A percentile compares a stretch with the other conserved stretches of the same genome.
phyloP scores from a whole-genome alignment of 345 rosid genomes.

The Aethionema arabicum region DNA sequence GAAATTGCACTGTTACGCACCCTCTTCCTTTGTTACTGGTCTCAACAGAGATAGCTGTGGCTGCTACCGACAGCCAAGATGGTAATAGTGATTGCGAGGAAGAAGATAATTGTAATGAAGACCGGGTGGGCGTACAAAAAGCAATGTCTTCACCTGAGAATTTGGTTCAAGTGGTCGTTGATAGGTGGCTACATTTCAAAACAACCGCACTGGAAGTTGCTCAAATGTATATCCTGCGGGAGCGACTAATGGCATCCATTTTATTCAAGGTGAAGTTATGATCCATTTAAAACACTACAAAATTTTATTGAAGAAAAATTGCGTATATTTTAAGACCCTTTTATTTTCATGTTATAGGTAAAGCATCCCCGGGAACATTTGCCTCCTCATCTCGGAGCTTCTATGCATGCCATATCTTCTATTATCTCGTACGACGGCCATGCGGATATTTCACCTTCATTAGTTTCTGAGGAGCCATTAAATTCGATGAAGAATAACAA shows the following conservation, averaged over 20 bases:
- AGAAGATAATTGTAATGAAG: slow-evolving; percentile 49
- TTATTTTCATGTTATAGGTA: slow-evolving; percentile 48
- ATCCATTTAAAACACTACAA: background rate
- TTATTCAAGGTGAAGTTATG: slow-evolving; percentile 58
- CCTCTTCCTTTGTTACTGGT: slow-evolving; percentile 72
- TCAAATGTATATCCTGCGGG: slow-evolving; percentile 86
- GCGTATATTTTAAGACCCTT: background rate
- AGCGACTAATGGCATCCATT: slow-evolving; percentile 66
- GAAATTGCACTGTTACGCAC: slow-evolving; percentile 68
- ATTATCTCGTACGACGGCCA: slow-evolving; percentile 65
- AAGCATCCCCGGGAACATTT: slow-evolving; percentile 52
- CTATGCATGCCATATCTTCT: slow-evolving; percentile 51
- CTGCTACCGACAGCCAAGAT: slow-evolving; percentile 46
- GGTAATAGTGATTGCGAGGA: slow-evolving; percentile 40
- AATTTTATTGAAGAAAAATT: background rate
- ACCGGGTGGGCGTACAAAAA: slow-evolving; percentile 40
- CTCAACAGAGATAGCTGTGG: slow-evolving; percentile 79
- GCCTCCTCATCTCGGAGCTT: slow-evolving; percentile 70
- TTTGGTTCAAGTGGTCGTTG: slow-evolving; percentile 60
- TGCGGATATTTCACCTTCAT: slow-evolving; percentile 44
- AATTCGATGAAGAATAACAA: slow-evolving; percentile 44
- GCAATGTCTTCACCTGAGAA: slow-evolving; percentile 78
- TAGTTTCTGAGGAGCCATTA: slow-evolving; percentile 43
- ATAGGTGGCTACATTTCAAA: slow-evolving; percentile 75
- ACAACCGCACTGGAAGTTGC: slow-evolving; percentile 82